Evolutionary conservation across 2,329 filamentous ascomycete genomes (phyloP), one percentile per base, ranked within the genome.

Genomic region (Mycosphaerelloides madeirae): DNA sequence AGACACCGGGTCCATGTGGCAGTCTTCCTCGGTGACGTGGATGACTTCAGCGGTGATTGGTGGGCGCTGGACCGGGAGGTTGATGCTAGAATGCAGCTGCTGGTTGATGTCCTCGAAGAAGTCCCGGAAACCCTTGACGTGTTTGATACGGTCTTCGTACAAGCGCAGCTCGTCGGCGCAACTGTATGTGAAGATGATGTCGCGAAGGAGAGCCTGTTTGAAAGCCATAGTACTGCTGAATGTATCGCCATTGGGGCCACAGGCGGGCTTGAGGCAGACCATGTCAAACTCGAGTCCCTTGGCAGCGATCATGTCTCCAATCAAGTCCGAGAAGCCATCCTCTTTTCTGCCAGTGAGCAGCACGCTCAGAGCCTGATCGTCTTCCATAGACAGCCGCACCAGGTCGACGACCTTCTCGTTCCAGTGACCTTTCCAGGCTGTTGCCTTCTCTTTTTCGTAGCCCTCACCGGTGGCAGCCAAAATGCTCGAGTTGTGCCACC

Each of bases 401-500:
- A 97, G 78, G 57, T 89, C 47, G 56, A 77, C 80, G 54, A 98
- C 83, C 57, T 85, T 81, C 63, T 97, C 91, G 61, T 97, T 97
- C 93, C 93, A 98, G 85, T 87, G 96, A 29, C 89, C 89, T 45
- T 85, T 73, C 91, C 91, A 98, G 8, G 79, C 90, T 18, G 82
- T 81, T 32, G 78, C 73, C 65, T 97, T 90, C 68, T 97, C 93
- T 45, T 79, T 79, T 40, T 87, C 87, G 5, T 84, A 65, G 13
- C 93, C 93, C 45, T 88, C 78, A 41, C 93, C 93, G 1, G 89
- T 95, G 2, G 90, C 83, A 9, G 84, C 81, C 18, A 98, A 80
- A 50, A 98, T 90, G 52, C 80, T 81, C 33, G 81, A 79, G 62
- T 97, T 90, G 67, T 98, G 93, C 93, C 93, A 98, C 93, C 93